Evolutionary conservation across 2,329 filamentous ascomycete genomes (phyloP).

Genomic region (Albifimbria verrucaria): DNA sequence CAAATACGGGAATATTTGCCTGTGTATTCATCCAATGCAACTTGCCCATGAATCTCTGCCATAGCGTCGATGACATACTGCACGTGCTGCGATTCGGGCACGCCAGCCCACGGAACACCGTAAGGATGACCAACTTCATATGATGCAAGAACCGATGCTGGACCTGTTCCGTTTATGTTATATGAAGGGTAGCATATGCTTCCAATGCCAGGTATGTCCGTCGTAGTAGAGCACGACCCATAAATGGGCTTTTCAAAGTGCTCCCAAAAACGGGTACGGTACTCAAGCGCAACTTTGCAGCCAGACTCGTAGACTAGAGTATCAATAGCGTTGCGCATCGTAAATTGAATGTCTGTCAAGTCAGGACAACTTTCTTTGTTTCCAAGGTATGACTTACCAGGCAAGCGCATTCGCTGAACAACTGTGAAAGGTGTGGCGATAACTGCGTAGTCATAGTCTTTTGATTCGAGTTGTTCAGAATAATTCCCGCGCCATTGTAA

Average conservation of each 20-base stretch:
- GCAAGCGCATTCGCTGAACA: conserved; percentile 60
- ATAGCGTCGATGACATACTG: conserved; percentile 5
- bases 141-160: conserved; percentile 55
- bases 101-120: conserved; percentile 18
- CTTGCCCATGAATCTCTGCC: conserved; percentile 5
- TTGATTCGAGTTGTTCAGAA: conserved; percentile 38
- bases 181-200: conserved; percentile 66
- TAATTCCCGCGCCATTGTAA: conserved; percentile 49
- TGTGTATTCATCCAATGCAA: conserved; percentile 2
- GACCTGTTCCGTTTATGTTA: conserved; percentile 60
- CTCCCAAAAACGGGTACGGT: conserved; percentile 55
- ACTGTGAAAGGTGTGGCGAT: conserved; percentile 62
- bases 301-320: conserved; percentile 40
- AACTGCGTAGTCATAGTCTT: conserved; percentile 63
- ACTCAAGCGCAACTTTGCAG: conserved; percentile 64
- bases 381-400: conserved; percentile 17
- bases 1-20: conserved; percentile 2
- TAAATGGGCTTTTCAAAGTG: conserved; percentile 51
- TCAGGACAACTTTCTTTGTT: conserved; percentile 26
- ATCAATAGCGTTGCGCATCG: conserved; percentile 45
- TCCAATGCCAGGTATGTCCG: conserved; percentile 59
- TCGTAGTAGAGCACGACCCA: conserved; percentile 56
- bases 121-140: neutral
- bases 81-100: conserved; percentile 50
- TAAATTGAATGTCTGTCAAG: neutral